Conservation (phyloP, 495 filamentous ascomycete genomes). For the Hyaloscypha variabilis region DNA sequence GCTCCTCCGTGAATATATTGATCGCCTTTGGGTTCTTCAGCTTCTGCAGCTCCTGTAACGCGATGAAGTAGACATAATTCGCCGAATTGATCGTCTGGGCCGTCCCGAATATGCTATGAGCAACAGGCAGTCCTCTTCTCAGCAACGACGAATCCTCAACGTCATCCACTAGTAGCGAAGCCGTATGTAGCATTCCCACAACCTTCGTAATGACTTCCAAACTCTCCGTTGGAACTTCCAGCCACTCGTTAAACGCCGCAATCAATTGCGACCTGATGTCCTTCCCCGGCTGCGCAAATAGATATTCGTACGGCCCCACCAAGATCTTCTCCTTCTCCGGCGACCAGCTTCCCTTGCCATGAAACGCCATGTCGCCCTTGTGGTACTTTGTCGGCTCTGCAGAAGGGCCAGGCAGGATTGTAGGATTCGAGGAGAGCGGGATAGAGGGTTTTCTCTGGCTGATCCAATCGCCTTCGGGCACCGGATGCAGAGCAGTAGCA, state of each 20-base stretch:
- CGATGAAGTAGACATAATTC: conserved; percentile 95
- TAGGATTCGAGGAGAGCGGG: conserved; percentile 23
- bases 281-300: conserved; percentile 84
- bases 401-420: conserved; percentile 4
- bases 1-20: conserved; percentile 82
- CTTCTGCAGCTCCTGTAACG: conserved; percentile 78
- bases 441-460: conserved; percentile 21
- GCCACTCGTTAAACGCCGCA: conserved; percentile 86
- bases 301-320: conserved; percentile 85
- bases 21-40: conserved; percentile 72
- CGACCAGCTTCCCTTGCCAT: conserved; percentile 57
- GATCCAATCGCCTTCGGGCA: conserved; percentile 60
- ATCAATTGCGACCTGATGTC: conserved; percentile 87
- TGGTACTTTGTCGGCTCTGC: conserved; percentile 41
- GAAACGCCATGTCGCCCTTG: conserved; percentile 46
- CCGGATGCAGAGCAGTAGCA: conserved; percentile 46
- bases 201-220: conserved; percentile 85
- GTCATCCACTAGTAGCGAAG: conserved; percentile 91
- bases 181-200: conserved; percentile 91
- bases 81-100: conserved; percentile 97
- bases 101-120: conserved; percentile 92
- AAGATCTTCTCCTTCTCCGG: conserved; percentile 77
- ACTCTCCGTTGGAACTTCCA: conserved; percentile 77
- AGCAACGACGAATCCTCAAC: conserved; percentile 85
- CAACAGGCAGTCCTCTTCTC: conserved; percentile 86